phyloP scores from a whole-genome alignment of 176 grass and related monocot species.

The Ensete glaucum region DNA sequence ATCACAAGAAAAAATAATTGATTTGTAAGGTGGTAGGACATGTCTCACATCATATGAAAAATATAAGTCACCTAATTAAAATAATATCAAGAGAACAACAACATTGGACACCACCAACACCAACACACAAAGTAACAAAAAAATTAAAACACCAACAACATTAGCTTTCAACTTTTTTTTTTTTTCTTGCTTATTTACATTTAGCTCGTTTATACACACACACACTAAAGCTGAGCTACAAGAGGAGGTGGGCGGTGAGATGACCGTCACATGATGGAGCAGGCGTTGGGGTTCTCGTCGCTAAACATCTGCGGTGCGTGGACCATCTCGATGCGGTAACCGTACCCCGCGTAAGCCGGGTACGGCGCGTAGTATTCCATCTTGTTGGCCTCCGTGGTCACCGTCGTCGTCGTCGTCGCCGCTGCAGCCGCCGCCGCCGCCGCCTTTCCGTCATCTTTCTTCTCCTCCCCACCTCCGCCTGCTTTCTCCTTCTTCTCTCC shows the following conservation, averaged over 20 bases:
- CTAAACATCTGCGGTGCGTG: constrained; percentile 87
- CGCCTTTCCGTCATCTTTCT: neutral
- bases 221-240: too few relatives aligned
- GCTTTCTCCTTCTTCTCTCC: constrained; percentile 33
- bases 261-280: constrained; percentile 56
- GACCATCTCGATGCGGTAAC: constrained; percentile 27
- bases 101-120: too few relatives aligned
- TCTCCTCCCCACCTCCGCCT: neutral
- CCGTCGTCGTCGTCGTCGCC: constrained; percentile 20
- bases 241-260: neutral
- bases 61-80: too few relatives aligned
- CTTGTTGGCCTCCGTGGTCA: constrained; percentile 28
- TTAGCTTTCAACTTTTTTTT: too few relatives aligned
- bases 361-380: constrained; percentile 23
- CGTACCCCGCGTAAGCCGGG: neutral
- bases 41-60: too few relatives aligned
- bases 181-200: neutral
- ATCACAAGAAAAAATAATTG: too few relatives aligned
- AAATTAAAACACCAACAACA: too few relatives aligned
- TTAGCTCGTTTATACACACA: neutral
- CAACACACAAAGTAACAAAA: too few relatives aligned
- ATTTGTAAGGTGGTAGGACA: too few relatives aligned
- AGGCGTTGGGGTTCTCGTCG: constrained; percentile 98
- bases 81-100: too few relatives aligned
- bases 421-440: constrained; percentile 25